phyloP scores from a whole-genome alignment of 2,329 filamentous ascomycete species.

The Colletotrichum salicis region DNA sequence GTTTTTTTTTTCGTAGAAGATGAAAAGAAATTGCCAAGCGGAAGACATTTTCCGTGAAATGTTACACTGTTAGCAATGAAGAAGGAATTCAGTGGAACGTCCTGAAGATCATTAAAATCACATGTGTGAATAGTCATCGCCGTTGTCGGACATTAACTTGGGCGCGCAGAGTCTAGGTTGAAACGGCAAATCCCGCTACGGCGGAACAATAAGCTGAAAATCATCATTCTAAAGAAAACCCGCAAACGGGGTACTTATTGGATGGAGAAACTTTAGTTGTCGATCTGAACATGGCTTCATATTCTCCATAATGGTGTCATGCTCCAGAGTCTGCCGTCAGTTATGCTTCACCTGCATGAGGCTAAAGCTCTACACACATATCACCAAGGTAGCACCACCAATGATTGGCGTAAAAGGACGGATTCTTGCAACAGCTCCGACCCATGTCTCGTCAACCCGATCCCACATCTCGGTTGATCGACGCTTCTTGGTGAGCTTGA shows the following conservation, averaged over 20 bases:
- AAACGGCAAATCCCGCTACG: background rate
- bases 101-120: background rate
- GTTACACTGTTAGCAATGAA: background rate
- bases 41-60: background rate
- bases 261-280: constrained; percentile 20
- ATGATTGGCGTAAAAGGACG: background rate
- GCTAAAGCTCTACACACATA: background rate
- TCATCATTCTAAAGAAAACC: constrained; percentile 18
- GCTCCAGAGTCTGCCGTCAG: background rate
- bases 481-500: constrained; percentile 8
- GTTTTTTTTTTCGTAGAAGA: background rate
- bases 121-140: too few relatives aligned
- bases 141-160: background rate
- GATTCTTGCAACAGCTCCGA: background rate
- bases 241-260: constrained; percentile 10
- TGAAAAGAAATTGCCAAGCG: background rate
- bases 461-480: constrained; percentile 25
- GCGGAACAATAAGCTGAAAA: background rate
- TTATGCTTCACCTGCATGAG: constrained; percentile 26
- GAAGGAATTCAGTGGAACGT: background rate
- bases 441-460: background rate
- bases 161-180: background rate
- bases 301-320: constrained; percentile 12
- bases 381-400: background rate
- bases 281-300: constrained; percentile 9